Percentiles rank a stretch among this genome's conserved stretches.
Conservation (phyloP, 495 filamentous ascomycete genomes). For the Elaphomyces granulatus region DNA sequence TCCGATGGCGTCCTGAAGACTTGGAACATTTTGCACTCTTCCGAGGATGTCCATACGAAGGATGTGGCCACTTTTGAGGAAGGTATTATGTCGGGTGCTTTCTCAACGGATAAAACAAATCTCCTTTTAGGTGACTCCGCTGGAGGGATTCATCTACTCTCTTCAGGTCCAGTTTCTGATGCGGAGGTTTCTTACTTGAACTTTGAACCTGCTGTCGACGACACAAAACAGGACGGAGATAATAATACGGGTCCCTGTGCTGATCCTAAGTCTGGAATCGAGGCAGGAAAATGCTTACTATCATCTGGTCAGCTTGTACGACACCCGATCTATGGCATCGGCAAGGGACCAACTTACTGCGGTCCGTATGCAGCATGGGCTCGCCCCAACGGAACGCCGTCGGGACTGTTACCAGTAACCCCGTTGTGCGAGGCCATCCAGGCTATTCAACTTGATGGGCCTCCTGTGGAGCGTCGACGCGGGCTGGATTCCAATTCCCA, state of each 20-base stretch:
- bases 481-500: conserved; percentile 12
- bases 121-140: conserved; percentile 64
- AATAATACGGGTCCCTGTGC: conserved; percentile 1
- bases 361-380: conserved; percentile 34
- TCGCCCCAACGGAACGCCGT: conserved; percentile 13
- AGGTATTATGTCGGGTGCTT: conserved; percentile 46
- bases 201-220: conserved; percentile 13
- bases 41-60: conserved; percentile 46
- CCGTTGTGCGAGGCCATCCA: conserved; percentile 13
- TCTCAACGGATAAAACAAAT: conserved; percentile 55
- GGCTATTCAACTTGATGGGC: conserved; percentile 20
- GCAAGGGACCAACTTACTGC: conserved; percentile 30
- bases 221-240: not conserved
- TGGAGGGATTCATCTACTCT: conserved; percentile 57
- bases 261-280: conserved; percentile 15
- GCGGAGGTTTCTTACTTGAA: conserved; percentile 10
- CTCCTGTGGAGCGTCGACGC: conserved; percentile 7
- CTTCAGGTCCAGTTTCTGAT: conserved; percentile 22
- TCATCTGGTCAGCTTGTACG: conserved; percentile 22
- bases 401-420: conserved; percentile 7
- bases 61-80: conserved; percentile 38
- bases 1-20: conserved; percentile 77
- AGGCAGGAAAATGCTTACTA: conserved; percentile 17
- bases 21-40: conserved; percentile 60
- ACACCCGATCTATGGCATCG: conserved; percentile 30